phyloP scores from a whole-genome alignment of 1,284 basidiomycete species.

The Malassezia pachydermatis region DNA sequence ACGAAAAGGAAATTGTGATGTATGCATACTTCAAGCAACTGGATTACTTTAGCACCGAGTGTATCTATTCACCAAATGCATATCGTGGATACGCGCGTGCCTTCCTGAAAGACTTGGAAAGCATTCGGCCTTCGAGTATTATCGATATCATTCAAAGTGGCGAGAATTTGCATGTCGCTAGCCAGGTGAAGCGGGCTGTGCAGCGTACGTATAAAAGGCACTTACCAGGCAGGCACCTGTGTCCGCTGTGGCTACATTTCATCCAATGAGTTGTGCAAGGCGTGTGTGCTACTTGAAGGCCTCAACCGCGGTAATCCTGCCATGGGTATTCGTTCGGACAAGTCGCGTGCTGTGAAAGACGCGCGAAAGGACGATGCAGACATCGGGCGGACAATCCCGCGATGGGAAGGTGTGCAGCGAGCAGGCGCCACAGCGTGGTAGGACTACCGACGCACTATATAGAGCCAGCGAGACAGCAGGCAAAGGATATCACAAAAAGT shows the following conservation, averaged over 20 bases:
- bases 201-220: slow-evolving; percentile 22
- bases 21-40: slow-evolving; percentile 92
- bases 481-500: background rate
- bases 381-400: slow-evolving; percentile 26
- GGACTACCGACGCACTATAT: background rate
- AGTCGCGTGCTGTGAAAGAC: slow-evolving; percentile 25
- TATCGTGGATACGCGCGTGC: slow-evolving; percentile 90
- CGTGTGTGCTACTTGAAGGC: slow-evolving; percentile 45
- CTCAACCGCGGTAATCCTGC: slow-evolving; percentile 40
- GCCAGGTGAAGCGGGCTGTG: slow-evolving; percentile 30
- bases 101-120: slow-evolving; percentile 91
- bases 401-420: slow-evolving; percentile 26
- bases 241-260: slow-evolving; percentile 46
- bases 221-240: slow-evolving; percentile 20
- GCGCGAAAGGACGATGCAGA: slow-evolving; percentile 12
- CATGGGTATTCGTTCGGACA: slow-evolving; percentile 38
- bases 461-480: background rate
- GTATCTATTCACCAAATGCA: slow-evolving; percentile 88
- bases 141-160: slow-evolving; percentile 75
- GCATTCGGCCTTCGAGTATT: slow-evolving; percentile 80
- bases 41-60: slow-evolving; percentile 98
- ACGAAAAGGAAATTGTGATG: slow-evolving; percentile 99
- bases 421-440: slow-evolving; percentile 11
- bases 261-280: slow-evolving; percentile 44
- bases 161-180: slow-evolving; percentile 37